Evolutionary conservation across 345 rosid genomes (phyloP).

Genomic region (Citropsis articulata): DNA sequence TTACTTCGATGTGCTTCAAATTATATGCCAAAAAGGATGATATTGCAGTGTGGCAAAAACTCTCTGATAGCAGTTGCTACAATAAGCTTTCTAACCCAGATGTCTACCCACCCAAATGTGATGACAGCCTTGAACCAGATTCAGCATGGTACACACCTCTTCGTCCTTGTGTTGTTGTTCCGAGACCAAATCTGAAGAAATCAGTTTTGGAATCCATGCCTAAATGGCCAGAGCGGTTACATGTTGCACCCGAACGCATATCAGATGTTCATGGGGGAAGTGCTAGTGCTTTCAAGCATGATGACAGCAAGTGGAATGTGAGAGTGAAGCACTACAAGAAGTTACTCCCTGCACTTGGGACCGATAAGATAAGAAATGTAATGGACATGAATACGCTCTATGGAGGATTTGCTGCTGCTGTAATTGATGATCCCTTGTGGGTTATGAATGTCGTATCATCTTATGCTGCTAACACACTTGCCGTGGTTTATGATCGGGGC

Average conservation of each 20-base stretch:
- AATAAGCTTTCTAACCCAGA: slow-evolving; percentile 62
- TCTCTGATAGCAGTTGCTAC: slow-evolving; percentile 67
- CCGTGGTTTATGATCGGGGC: slow-evolving; percentile 91
- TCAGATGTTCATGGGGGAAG: slow-evolving; percentile 70
- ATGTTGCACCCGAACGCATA: slow-evolving; percentile 69
- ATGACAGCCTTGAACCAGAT: slow-evolving; percentile 96
- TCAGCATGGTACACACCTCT: slow-evolving; percentile 96
- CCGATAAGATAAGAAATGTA: slow-evolving; percentile 80
- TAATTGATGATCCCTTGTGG: slow-evolving; percentile 81
- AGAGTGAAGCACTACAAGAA: slow-evolving; percentile 87
- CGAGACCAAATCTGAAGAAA: slow-evolving; percentile 58
- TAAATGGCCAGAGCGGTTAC: slow-evolving; percentile 88
- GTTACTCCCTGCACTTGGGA: slow-evolving; percentile 73
- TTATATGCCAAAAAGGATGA: slow-evolving; percentile 83
- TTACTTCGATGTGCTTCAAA: slow-evolving; percentile 91
- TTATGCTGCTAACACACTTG: slow-evolving; percentile 72
- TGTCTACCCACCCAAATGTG: slow-evolving; percentile 85
- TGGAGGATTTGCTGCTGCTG: slow-evolving; percentile 87
- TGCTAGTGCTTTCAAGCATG: slow-evolving; percentile 61
- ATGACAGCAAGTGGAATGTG: slow-evolving; percentile 79
- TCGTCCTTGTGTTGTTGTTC: slow-evolving; percentile 86
- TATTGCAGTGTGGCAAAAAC: slow-evolving; percentile 94
- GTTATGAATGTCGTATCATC: slow-evolving; percentile 95
- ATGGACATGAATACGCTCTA: slow-evolving; percentile 99
- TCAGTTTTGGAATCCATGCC: slow-evolving; percentile 58